A percentile compares a stretch with the other conserved stretches of the same genome.
Evolutionary conservation across 495 filamentous ascomycete genomes (phyloP).

Genomic region (Penicillium tannophilum): DNA sequence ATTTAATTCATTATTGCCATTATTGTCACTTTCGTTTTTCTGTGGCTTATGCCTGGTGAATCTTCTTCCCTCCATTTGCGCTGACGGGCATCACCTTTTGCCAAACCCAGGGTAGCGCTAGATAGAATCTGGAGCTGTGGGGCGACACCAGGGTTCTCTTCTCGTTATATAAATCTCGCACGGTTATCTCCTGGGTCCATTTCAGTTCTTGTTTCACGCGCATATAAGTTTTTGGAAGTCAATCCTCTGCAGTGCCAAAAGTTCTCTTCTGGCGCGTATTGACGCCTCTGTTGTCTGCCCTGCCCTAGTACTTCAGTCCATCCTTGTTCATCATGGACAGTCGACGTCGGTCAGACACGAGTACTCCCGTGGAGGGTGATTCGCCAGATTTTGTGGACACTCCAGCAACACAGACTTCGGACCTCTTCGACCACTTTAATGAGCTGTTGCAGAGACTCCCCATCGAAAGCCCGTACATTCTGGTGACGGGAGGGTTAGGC

Average conservation of each 20-base stretch:
- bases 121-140: slow-evolving; percentile 13
- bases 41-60: slow-evolving; percentile 25
- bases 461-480: slow-evolving; percentile 45
- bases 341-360: slow-evolving; percentile 35
- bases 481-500: slow-evolving; percentile 66
- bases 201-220: background rate
- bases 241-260: background rate
- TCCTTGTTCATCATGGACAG: slow-evolving; percentile 32
- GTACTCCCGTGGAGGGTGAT: slow-evolving; percentile 37
- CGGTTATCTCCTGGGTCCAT: background rate
- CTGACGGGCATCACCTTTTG: slow-evolving; percentile 22
- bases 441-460: slow-evolving; percentile 39
- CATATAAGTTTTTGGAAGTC: background rate
- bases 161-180: slow-evolving; percentile 25
- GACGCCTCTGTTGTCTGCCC: background rate
- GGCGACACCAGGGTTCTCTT: slow-evolving; percentile 17
- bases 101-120: slow-evolving; percentile 12
- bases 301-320: background rate
- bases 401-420: slow-evolving; percentile 44
- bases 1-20: background rate
- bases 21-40: slow-evolving; percentile 15
- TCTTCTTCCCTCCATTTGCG: slow-evolving; percentile 25
- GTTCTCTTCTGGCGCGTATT: background rate
- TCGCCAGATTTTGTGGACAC: slow-evolving; percentile 41
- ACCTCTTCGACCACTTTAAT: slow-evolving; percentile 43